Base-by-base conservation (phyloP, 83 land plant genomes). In the Picea abies region DNA sequence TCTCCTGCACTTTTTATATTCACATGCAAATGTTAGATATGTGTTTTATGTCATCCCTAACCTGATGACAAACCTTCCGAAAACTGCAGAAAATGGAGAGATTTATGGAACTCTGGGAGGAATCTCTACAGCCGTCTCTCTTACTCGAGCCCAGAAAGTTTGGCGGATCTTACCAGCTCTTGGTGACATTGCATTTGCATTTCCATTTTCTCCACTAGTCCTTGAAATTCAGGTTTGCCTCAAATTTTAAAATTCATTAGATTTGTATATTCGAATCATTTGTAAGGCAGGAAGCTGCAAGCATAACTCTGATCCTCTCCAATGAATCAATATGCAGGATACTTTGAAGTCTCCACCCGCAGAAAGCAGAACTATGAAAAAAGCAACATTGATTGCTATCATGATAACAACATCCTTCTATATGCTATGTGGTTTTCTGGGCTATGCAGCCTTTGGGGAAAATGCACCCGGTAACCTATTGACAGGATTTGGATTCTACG, bases 401-500 rank as follows among this genome's bases (percentile, higher is more conserved):
- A 3, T 29, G 20, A 47, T 37, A 2, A 83, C 79, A 1, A 79
- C 84, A 20, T 23, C 79, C 20, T 83, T 86, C 75, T 87, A 90
- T 80, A 77, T 87, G 86, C 56, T 78, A 14, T 81, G 82, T 19
- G 89, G 89, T 47, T n/a, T 35, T 17, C 37, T 56, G 20, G 89
- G 89, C 6, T 87, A 87, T 82, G 86, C 86, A 5, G 89, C 89
- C 47, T 87, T 84, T 60, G 89, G 89, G 17, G 82, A 84, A 49
- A 61, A 81, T 67, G 84, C 89, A 22, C 89, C 89, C 1, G 89
- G 89, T 65, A 87, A 87, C 22, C 82, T 87, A 44, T 83, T 87
- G 39, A 76, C 80, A 26, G 89, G 84, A 0, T 84, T 84, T 69
- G 89, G 87, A 60, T 84, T 81, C 81, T 84, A 81, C 62, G 81